These are phyloP conservation scores for Lepidium africanum DNA, from an alignment of 345 rosid genomes.

Conservation along the genomic window DNA sequence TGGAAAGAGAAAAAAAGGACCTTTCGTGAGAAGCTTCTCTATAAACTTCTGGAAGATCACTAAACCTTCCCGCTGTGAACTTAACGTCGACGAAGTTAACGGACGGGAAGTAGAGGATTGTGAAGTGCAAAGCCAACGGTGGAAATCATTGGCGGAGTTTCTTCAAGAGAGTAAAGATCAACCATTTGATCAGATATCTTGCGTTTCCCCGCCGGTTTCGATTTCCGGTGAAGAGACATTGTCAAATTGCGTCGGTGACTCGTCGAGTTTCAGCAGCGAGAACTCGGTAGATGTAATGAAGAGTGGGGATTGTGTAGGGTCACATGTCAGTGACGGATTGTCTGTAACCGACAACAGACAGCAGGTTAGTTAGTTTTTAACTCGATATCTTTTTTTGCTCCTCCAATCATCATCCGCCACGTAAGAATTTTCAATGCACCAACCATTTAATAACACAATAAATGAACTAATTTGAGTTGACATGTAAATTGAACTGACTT, in stretches of 20 bases:
- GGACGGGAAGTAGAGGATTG: not conserved
- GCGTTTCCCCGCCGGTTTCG: not conserved
- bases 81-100: not conserved
- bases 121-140: slow-evolving; percentile 25
- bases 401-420: not conserved
- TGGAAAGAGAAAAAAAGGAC: not conserved
- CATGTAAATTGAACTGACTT: not conserved
- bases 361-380: slow-evolving; percentile 39
- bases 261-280: slow-evolving; percentile 29
- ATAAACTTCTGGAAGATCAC: slow-evolving; percentile 38
- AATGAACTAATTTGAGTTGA: not conserved
- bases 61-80: slow-evolving; percentile 1
- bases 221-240: not conserved
- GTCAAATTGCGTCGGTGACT: not conserved
- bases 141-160: slow-evolving; percentile 38
- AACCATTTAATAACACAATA: not conserved
- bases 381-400: not conserved
- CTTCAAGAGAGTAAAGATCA: slow-evolving; percentile 35
- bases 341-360: slow-evolving; percentile 29
- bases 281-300: slow-evolving; percentile 18
- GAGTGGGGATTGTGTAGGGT: slow-evolving; percentile 43
- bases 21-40: slow-evolving; percentile 36
- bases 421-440: not conserved
- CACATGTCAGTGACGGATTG: slow-evolving; percentile 35
- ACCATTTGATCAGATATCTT: slow-evolving; percentile 18